Evolutionary conservation across 2,329 filamentous ascomycete species (phyloP).

Genomic region (Hypoxylon sp.): DNA sequence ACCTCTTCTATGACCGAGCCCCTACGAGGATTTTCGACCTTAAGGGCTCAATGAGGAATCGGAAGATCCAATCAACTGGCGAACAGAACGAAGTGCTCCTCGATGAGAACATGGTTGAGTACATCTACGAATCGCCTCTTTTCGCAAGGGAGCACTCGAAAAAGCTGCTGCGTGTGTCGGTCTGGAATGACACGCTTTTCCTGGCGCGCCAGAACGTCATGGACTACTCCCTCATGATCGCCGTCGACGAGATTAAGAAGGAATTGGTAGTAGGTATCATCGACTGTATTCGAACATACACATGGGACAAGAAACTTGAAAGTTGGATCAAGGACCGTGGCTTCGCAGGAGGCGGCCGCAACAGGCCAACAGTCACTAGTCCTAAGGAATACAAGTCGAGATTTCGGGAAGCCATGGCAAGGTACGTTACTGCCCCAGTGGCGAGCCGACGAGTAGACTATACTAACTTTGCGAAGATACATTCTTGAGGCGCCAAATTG

Average conservation of each 20-base stretch:
- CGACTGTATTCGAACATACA: constrained; percentile 98
- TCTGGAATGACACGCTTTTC: constrained; percentile 98
- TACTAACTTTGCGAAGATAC: constrained; percentile 63
- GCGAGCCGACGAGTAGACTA: background rate
- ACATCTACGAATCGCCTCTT: constrained; percentile 96
- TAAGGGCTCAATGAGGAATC: constrained; percentile 98
- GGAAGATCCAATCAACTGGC: constrained; percentile 95
- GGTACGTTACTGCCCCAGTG: constrained; percentile 63
- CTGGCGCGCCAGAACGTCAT: constrained; percentile 96
- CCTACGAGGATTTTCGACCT: constrained; percentile 94
- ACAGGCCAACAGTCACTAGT: constrained; percentile 94
- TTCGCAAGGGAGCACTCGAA: constrained; percentile 97
- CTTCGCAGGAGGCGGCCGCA: constrained; percentile 80
- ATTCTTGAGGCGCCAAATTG: constrained; percentile 82
- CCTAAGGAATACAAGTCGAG: constrained; percentile 98
- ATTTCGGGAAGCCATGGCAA: constrained; percentile 96
- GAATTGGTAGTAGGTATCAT: constrained; percentile 98
- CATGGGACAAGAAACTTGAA: constrained; percentile 99
- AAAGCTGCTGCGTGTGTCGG: constrained; percentile 89
- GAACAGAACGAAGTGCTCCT: constrained; percentile 96
- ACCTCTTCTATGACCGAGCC: constrained; percentile 94
- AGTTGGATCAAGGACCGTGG: constrained; percentile 99
- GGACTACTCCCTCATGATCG: constrained; percentile 99
- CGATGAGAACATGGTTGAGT: constrained; percentile 99
- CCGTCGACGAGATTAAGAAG: constrained; percentile 89